phyloP scores from a whole-genome alignment of 176 grass and related monocot genomes.

The Thalia dealbata region DNA sequence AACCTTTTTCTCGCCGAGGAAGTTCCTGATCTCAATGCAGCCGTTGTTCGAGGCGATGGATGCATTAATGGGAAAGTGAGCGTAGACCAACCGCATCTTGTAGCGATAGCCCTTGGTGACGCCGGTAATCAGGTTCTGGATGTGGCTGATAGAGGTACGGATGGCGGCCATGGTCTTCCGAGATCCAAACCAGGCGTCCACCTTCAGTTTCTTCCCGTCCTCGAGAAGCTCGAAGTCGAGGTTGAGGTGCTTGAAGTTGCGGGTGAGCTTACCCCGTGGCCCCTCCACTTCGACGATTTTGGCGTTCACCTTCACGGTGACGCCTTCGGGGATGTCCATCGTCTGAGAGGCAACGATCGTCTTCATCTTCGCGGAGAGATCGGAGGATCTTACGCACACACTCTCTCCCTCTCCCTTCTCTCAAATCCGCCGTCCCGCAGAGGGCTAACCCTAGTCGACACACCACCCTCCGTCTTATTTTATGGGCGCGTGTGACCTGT shows the following conservation, averaged over 20 bases:
- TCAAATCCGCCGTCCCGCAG: not conserved
- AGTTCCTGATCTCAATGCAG: slow-evolving; percentile 86
- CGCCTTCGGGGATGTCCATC: slow-evolving; percentile 80
- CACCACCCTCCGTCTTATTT: too few relatives aligned
- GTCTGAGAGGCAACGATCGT: slow-evolving; percentile 70
- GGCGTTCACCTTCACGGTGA: slow-evolving; percentile 46
- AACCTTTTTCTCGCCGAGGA: slow-evolving; percentile 85
- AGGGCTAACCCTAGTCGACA: not conserved
- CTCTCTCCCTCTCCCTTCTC: not conserved
- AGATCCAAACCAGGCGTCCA: slow-evolving; percentile 91
- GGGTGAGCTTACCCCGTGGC: slow-evolving; percentile 60
- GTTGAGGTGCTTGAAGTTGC: slow-evolving; percentile 95
- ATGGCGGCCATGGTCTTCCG: slow-evolving; percentile 84
- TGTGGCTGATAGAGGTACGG: slow-evolving; percentile 86
- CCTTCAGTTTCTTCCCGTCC: slow-evolving; percentile 58
- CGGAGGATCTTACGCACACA: not conserved
- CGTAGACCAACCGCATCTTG: slow-evolving; percentile 87
- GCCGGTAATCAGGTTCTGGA: slow-evolving; percentile 81
- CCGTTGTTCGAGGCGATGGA: slow-evolving; percentile 54
- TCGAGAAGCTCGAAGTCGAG: slow-evolving; percentile 86
- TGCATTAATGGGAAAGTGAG: slow-evolving; percentile 92
- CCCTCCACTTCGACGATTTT: slow-evolving; percentile 76
- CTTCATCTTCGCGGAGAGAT: slow-evolving; percentile 44
- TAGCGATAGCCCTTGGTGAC: slow-evolving; percentile 82
- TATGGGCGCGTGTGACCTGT: too few relatives aligned